A percentile compares a stretch with the other conserved stretches of the same genome.
Conservation (phyloP, 129 eudicot genomes). For the Tagetes erecta region DNA sequence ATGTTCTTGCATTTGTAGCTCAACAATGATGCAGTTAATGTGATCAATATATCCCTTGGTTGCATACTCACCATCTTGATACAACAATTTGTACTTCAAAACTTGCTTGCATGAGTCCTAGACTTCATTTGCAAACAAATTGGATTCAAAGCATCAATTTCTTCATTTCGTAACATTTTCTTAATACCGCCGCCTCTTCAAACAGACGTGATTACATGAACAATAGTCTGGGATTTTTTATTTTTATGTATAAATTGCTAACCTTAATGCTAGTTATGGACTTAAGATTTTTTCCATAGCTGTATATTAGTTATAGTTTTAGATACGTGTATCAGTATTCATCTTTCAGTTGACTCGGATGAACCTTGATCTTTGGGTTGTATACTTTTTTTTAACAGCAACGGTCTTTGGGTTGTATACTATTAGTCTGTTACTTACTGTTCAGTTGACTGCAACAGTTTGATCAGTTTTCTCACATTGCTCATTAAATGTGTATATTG, state of each 20-base stretch:
- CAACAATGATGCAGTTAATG: constrained; percentile 84
- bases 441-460: too few relatives aligned
- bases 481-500: too few relatives aligned
- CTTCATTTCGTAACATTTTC: background rate
- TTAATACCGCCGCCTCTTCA: background rate
- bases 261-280: background rate
- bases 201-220: background rate
- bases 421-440: background rate
- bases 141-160: background rate
- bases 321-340: background rate
- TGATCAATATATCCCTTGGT: constrained; percentile 84
- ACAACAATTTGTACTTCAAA: constrained; percentile 60
- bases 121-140: background rate
- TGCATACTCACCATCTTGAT: constrained; percentile 72
- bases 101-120: constrained; percentile 26
- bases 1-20: constrained; percentile 55
- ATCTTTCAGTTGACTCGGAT: background rate
- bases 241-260: constrained; percentile 13
- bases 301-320: constrained; percentile 14
- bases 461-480: too few relatives aligned
- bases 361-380: background rate
- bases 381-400: background rate
- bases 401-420: background rate
- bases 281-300: background rate
- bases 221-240: background rate